A percentile compares a stretch with the other conserved stretches of the same genome.
phyloP scores from a whole-genome alignment of 306 rosid genomes.

The Senna tora region DNA sequence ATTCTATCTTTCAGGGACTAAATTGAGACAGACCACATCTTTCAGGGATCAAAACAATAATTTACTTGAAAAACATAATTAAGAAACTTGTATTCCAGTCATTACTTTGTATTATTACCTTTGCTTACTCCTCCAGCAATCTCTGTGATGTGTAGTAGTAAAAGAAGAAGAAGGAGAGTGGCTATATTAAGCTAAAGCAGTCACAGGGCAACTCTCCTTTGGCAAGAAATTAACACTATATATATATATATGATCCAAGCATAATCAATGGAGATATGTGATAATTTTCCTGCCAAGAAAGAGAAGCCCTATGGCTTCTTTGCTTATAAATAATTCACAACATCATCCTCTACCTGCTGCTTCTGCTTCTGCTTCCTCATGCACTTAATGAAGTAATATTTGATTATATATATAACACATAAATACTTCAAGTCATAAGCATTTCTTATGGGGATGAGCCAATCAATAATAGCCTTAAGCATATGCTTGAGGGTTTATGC shows the following conservation, averaged over 20 bases:
- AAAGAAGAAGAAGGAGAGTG: not conserved
- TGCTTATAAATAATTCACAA: constrained; percentile 41
- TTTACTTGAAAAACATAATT: too few relatives aligned
- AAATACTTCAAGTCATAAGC: constrained; percentile 33
- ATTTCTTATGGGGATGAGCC: constrained; percentile 50
- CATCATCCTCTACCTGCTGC: not conserved
- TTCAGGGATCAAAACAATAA: too few relatives aligned
- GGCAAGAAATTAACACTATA: constrained; percentile 39
- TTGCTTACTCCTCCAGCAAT: not conserved
- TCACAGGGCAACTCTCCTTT: constrained; percentile 72
- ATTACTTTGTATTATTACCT: not conserved
- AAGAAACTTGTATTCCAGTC: not conserved
- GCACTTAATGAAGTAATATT: too few relatives aligned
- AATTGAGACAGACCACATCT: too few relatives aligned
- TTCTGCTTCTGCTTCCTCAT: constrained; percentile 29
- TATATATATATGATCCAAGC: too few relatives aligned
- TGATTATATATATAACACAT: constrained; percentile 15
- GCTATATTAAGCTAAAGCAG: constrained; percentile 52
- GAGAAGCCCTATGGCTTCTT: constrained; percentile 67
- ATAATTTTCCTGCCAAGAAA: constrained; percentile 54
- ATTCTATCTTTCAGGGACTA: too few relatives aligned
- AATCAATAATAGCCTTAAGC: constrained; percentile 41
- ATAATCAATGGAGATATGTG: not conserved
- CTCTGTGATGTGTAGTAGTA: not conserved
- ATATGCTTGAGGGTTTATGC: constrained; percentile 52